Base-by-base conservation (phyloP, 2,329 filamentous ascomycete species). In the Fonsecaea monophora region DNA sequence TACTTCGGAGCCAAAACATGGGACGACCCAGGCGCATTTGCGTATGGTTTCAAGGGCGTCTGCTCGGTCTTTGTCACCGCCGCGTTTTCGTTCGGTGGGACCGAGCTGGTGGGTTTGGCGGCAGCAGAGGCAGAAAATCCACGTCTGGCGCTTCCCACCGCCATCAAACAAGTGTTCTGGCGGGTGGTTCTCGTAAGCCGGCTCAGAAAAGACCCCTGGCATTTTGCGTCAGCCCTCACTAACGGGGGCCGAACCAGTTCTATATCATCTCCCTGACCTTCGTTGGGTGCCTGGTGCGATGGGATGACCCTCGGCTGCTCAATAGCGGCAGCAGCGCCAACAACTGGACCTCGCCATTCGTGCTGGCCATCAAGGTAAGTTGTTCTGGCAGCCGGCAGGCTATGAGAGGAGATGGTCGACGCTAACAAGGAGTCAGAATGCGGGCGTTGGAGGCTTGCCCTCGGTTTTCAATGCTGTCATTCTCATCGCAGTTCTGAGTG, bases 391-490 rank as follows among this genome's bases (percentile, higher is more conserved):
- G 21, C 4, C 18, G 45, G 8, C 18, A 50, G 5, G 40, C 2
- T 3, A 2, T 50, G 7, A 13, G 7, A 3, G 18, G 45, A 25
- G 18, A 50, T 25, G 1, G 10, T 50, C 10, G 6, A 10, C 25
- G 18, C 57, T 60, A 25, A 60, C 18, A 18, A 21, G 15, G 4
- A 9, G n/a, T 30, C 83, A 90, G 71, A 90, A 92, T 69, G 92
- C 93, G 1, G 90, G 92, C 8, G 96, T 97, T 73, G 81, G 86
- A 48, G 89, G 90, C 2, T 85, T 97, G 2, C 92, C 92, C 2
- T 94, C 91, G 0, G 85, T 97, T 59, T 95, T 97, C 90, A 97
- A 97, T 78, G 89, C 88, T n/a, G 92, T 97, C 67, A 96, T 97
- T 76, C 87, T 97, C 76, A 88, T 96, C 68, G 90, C 93, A 21